Percentiles rank a stretch among this genome's conserved stretches.
These are phyloP conservation scores for Neofusicoccum ribis DNA, from an alignment of 2,329 filamentous ascomycete genomes.

Conservation along the genomic window DNA sequence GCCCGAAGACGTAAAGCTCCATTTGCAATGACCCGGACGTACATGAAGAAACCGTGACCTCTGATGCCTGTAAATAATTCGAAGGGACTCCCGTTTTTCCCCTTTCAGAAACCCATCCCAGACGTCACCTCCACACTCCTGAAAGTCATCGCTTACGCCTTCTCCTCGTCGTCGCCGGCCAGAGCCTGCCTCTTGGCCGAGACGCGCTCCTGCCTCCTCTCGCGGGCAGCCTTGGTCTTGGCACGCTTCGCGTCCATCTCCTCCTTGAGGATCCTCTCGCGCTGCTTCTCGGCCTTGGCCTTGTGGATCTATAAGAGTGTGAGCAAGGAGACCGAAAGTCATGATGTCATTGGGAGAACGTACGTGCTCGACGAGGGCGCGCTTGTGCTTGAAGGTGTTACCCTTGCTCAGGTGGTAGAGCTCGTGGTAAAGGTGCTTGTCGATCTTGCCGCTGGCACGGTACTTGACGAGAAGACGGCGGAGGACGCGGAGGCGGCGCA, in stretches of 20 bases:
- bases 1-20: constrained; percentile 18
- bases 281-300: constrained; percentile 98
- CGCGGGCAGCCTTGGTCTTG: constrained; percentile 99
- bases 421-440: constrained; percentile 99
- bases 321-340: constrained; percentile 30
- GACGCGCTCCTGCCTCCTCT: constrained; percentile 94
- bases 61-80: constrained; percentile 37
- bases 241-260: constrained; percentile 99
- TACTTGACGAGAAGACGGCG: constrained; percentile 99
- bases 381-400: constrained; percentile 99
- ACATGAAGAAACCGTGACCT: constrained; percentile 45
- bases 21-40: constrained; percentile 42
- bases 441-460: constrained; percentile 99
- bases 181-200: constrained; percentile 87
- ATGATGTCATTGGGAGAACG: constrained; percentile 52
- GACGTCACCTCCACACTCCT: constrained; percentile 37
- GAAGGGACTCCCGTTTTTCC: constrained; percentile 35
- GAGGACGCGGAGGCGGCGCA: constrained; percentile 99
- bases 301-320: constrained; percentile 81
- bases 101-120: constrained; percentile 44
- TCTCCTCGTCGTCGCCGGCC: constrained; percentile 65
- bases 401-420: constrained; percentile 99
- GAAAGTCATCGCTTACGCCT: constrained; percentile 32
- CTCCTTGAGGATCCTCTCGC: constrained; percentile 94
- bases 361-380: constrained; percentile 99